A percentile compares a stretch with the other conserved stretches of the same genome.
Conservation (phyloP, 768 basidiomycete genomes). For the Trametes cubensis region DNA sequence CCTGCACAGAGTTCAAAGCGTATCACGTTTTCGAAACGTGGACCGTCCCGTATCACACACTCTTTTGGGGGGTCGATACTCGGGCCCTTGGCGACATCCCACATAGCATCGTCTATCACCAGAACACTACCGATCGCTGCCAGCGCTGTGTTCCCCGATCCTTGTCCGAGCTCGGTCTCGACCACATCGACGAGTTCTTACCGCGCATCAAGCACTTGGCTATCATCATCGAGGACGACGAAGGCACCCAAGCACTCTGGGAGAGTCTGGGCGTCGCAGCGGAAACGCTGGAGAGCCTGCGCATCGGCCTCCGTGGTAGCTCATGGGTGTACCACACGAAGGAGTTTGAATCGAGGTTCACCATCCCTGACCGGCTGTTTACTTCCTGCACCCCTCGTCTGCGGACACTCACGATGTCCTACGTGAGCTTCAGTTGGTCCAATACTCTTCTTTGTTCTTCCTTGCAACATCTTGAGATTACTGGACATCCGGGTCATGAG, state of each 20-base stretch:
- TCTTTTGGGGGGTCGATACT: neutral
- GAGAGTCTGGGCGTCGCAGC: neutral
- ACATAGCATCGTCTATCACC: conserved; percentile 5
- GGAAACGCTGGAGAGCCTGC: neutral
- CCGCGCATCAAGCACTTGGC: neutral
- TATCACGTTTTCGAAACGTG: conserved; percentile 5
- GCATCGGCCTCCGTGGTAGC: conserved; percentile 2
- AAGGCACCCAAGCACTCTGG: neutral
- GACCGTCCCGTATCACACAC: neutral
- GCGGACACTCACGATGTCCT: neutral
- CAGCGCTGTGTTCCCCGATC: neutral
- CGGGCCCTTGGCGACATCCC: neutral
- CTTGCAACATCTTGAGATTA: conserved; percentile 2
- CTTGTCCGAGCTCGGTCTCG: neutral
- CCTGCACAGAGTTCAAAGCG: conserved; percentile 6
- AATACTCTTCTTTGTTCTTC: conserved; percentile 2
- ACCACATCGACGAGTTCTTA: neutral
- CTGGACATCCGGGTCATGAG: neutral
- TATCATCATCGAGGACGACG: conserved; percentile 3
- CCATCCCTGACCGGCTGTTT: conserved; percentile 3
- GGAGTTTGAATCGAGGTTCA: neutral
- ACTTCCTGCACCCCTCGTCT: neutral
- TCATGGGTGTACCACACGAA: conserved; percentile 1
- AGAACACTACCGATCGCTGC: neutral
- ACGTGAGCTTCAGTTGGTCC: conserved; percentile 8